Conservation (phyloP, 257 asterid species). For the Solanum infundibuliforme region DNA sequence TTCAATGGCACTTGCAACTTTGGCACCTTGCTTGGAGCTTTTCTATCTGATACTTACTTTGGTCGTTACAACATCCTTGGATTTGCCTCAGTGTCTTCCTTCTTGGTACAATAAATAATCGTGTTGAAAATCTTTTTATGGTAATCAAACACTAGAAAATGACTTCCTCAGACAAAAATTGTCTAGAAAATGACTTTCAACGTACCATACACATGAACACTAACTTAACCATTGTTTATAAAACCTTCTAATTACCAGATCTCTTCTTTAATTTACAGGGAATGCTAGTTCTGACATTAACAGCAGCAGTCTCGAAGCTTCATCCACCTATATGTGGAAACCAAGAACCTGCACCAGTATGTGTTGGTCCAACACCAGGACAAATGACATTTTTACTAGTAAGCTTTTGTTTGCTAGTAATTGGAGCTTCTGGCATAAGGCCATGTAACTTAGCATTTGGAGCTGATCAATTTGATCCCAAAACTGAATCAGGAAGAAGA, state of each 20-base stretch:
- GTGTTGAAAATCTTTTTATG: background rate
- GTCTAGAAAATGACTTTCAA: background rate
- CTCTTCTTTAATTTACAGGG: constrained; percentile 7
- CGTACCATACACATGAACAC: background rate
- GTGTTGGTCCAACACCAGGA: constrained; percentile 10
- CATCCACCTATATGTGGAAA: constrained; percentile 22
- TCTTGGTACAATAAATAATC: constrained; percentile 9
- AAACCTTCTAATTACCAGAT: background rate
- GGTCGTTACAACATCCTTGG: constrained; percentile 24
- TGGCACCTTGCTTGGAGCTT: constrained; percentile 24
- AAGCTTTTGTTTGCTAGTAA: constrained; percentile 10
- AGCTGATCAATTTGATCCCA: constrained; percentile 32
- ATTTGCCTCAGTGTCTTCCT: constrained; percentile 14
- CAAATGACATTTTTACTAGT: constrained; percentile 14
- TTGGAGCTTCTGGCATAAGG: constrained; percentile 27
- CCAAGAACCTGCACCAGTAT: background rate
- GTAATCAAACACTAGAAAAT: background rate
- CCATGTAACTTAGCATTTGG: constrained; percentile 33
- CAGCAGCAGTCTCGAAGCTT: constrained; percentile 14
- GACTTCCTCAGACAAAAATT: background rate
- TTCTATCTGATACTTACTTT: constrained; percentile 18
- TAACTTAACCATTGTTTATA: background rate
- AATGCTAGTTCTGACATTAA: constrained; percentile 21
- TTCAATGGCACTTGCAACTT: constrained; percentile 26
- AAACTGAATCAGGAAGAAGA: constrained; percentile 18